Base-by-base conservation (phyloP, 352 stramenopile genomes). In the Phytophthora pseudosyringae region DNA sequence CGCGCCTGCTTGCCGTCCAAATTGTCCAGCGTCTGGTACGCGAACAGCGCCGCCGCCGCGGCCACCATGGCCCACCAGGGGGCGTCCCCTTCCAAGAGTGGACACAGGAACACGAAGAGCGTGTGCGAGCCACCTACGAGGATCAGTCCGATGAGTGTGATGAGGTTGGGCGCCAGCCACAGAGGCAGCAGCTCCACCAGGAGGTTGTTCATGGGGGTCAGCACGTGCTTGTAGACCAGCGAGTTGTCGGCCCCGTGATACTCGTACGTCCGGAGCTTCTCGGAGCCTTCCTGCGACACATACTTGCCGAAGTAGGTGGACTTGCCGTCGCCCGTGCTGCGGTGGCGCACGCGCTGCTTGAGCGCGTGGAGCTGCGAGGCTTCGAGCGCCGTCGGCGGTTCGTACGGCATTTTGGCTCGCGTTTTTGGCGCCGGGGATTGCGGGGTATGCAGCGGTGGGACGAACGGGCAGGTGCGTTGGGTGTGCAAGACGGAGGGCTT, bases 271-370 rank as follows among this genome's bases (percentile, higher is more conserved):
- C 81, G 78, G 49, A 95, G 73, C 59, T 95, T 95, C 61, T 93
- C 86, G 6, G 83, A 93, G 33, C 85, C 87, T 72, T 94, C 87
- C 47, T 90, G 80, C 31, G 81, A 90, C 38, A 95, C 87, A 52
- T 95, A 95, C 67, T 93, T 95, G 64, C 86, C 83, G 73, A 95
- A 95, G 69, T 95, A 95, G 61, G 80, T 94, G 50, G 86, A 86
- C 67, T 95, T 95, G 50, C 86, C 81, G 46, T 91, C 83, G 11
- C 70, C 71, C 32, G 71, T 80, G 29, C 79, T 88, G 59, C 81
- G 83, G 52, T 94, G 86, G 47, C 86, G 86, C 57, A 94, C 86
- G 47, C 86, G 83, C 56, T 85, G 80, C 33, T 84, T 78, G 26
- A 94, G 71, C 46, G 75, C 73, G 43, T 70, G 65, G 18, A 78